Base-by-base conservation (phyloP, 148 eudicot genomes). In the Rhododendron ferrugineum region DNA sequence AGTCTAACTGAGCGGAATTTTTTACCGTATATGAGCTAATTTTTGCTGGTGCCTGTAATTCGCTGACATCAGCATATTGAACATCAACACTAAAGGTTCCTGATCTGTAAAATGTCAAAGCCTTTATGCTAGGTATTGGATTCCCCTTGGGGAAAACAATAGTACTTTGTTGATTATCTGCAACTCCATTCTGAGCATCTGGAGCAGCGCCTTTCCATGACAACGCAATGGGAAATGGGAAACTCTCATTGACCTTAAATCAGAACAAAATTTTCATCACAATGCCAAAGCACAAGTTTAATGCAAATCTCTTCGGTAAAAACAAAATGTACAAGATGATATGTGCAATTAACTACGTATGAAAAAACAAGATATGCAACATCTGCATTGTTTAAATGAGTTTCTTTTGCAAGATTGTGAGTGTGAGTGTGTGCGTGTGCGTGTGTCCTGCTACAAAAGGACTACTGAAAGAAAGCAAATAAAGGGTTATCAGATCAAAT, bases 111-210 rank as follows among this genome's bases (percentile, higher is more conserved):
- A 97, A 91, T 42, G 98, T 92, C 83, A 97, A 85, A 79, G 98
- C 98, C 91, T 95, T 97, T 56, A 91, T 85, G 88, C 93, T 93
- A 20, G 99, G 99, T 56, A 97, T 87, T 28, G 92, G 88, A 90
- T 93, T 94, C 50, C 99, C 99, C 85, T 95, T 97, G 15, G 98
- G 98, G 78, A 97, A 93, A 44, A 95, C 98, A 60, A 92, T 58
- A 14, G 91, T 92, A 90, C 89, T 92, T 85, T 94, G 96, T 64
- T 87, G 92, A 84, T 90, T 93, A 37, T 95, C 98, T 28, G 88
- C 87, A 42, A 75, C 84, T 84, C 92, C 98, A 89, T 91, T 91
- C 36, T 90, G 93, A 11, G 88, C 80, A 50, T 92, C 96, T 16
- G 89, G 84, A 56, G 92, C 89, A 80, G 86, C 37, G 36, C 91